Evolutionary conservation across 2,329 filamentous ascomycete genomes (phyloP).

Genomic region (Talaromyces amestolkiae): DNA sequence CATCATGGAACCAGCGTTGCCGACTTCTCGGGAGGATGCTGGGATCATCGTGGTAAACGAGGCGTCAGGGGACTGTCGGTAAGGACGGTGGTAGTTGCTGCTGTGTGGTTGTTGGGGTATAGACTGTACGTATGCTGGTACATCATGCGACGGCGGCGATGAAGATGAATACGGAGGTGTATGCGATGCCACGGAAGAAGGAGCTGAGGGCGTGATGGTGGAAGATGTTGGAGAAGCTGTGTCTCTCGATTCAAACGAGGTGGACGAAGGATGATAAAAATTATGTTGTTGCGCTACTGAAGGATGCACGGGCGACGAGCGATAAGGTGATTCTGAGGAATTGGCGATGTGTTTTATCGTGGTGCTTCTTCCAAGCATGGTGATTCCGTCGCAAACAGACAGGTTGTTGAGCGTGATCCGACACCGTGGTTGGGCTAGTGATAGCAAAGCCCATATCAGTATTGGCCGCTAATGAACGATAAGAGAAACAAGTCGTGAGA

Average conservation of each 20-base stretch:
- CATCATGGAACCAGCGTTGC: not conserved
- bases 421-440: slow-evolving; percentile 68
- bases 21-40: slow-evolving; percentile 9
- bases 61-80: slow-evolving; percentile 25
- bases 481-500: slow-evolving; percentile 3
- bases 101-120: slow-evolving; percentile 30
- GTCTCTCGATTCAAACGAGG: slow-evolving; percentile 32
- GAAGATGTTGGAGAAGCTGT: slow-evolving; percentile 36
- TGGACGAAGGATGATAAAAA: slow-evolving; percentile 21
- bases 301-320: slow-evolving; percentile 30
- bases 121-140: slow-evolving; percentile 36
- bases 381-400: slow-evolving; percentile 44
- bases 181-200: slow-evolving; percentile 33
- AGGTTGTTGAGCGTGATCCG: slow-evolving; percentile 68
- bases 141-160: slow-evolving; percentile 30
- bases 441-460: slow-evolving; percentile 62
- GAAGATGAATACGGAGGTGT: slow-evolving; percentile 32
- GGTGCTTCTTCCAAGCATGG: slow-evolving; percentile 57
- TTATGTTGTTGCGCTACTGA: slow-evolving; percentile 23
- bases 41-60: slow-evolving; percentile 18
- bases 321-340: slow-evolving; percentile 37
- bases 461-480: slow-evolving; percentile 18
- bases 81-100: slow-evolving; percentile 20
- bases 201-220: slow-evolving; percentile 34
- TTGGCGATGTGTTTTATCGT: slow-evolving; percentile 31